Base-by-base conservation (phyloP, 768 basidiomycete species). In the Fomitopsis serialis region DNA sequence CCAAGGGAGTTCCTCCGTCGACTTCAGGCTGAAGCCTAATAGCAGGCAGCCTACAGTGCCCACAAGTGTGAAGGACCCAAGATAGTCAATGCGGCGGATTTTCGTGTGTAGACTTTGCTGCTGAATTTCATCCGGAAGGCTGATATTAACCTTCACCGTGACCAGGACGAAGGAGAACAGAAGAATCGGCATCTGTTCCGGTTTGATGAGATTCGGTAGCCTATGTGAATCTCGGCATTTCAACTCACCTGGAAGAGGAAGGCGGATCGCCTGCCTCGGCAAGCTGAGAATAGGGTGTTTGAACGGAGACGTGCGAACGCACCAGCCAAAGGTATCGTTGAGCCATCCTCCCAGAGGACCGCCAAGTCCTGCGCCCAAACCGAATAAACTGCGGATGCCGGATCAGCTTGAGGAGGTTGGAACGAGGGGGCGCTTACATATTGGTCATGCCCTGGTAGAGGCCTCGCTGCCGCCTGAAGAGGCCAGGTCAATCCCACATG, bases 381-480 rank as follows among this genome's bases (percentile, higher is more conserved):
- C 94, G 65, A 83, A 96, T 57, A 92, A 67, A 68, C 90, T 92
- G 53, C 23, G 34, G 48, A 54, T 46, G 44, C 22, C 24, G 23
- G 22, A 42, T 27, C 19, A 43, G 52, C 56, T 15, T 43, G 17
- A 29, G 27, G 11, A 27, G 15, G n/a, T 32, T 40, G 17, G 42
- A 44, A 32, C 51, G 43, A 51, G 8, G 45, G 52, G 36, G 51
- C 1, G 65, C 81, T 60, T 74, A 92, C 90, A 93, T 81, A 65
- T 93, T 93, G 32, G 87, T 85, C 75, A 92, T 78, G 52, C 94
- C 94, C 68, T 98, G 96, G 64, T 93, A 96, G 9, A 96, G 70
- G 2, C 92, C 95, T 50, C 95, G 79, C 56, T 91, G 85, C 65
- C 87, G 87, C 61, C 90, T 92, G 62, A 32, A 45, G 25, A 45